Evolutionary conservation across 148 eudicot species (phyloP), one percentile per base, ranked within the genome.

Genomic region (Rheum nobile): DNA sequence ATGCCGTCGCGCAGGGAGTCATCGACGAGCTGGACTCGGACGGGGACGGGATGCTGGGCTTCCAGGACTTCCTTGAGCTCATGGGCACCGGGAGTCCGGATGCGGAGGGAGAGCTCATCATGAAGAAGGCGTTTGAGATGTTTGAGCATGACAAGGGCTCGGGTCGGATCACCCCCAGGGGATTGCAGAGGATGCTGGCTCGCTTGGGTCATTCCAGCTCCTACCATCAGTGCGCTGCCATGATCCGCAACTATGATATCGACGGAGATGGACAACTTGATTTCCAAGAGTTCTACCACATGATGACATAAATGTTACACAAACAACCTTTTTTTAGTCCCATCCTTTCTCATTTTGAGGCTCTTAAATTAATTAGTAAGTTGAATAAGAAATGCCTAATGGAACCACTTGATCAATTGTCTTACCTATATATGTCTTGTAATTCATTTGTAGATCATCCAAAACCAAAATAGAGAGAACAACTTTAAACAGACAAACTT

Each of bases 191-290:
- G 72, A 82, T 84, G 21, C 71, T 91, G 55, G 76, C 75, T 77
- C 73, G 86, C 1, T 77, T 91, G 1, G 97, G 97, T 9, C 90
- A 91, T 54, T 71, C 83, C 0, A 87, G 80, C 31, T 84, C 91
- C 1, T 77, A 86, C 59, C 81, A 86, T 14, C 91, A 91, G 73
- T 91, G 97, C 71, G 87, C 68, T 38, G 83, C 83, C 0, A 91
- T 91, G 93, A 89, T 91, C 38, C 85, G 74, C 19, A 87, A 75
- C 9, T 91, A 76, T 82, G 97, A 91, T 52, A 57, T 74, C 7
- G 86, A 91, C 78, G 97, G 94, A 13, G 87, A 87, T 78, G 97
- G 97, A 10, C 88, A 78, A 42, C 86, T 91, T 75, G 87, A 84
- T 78, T 91, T 85, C 68, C 65, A 83, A 77, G 94, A 89, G 76